Conservation (phyloP, 805 yeast species). For the Candida manassasensis region DNA sequence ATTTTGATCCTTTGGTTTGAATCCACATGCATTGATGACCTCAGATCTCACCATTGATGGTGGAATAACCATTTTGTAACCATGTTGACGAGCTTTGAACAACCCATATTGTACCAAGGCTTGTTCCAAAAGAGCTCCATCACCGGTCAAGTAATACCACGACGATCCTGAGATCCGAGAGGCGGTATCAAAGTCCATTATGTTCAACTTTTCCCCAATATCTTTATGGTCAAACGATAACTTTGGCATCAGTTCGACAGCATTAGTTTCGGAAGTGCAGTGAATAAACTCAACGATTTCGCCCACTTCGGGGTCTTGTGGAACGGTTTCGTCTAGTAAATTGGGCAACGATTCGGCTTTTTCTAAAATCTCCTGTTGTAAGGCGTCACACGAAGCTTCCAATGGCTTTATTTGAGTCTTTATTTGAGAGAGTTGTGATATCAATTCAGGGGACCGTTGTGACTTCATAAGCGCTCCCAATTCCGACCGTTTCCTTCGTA, state of each 20-base stretch:
- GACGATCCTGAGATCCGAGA: constrained; percentile 77
- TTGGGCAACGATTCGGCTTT: constrained; percentile 61
- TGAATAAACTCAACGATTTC: constrained; percentile 51
- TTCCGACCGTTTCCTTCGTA: constrained; percentile 24
- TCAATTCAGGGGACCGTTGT: constrained; percentile 6
- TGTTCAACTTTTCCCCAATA: constrained; percentile 62
- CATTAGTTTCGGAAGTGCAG: constrained; percentile 30
- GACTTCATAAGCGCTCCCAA: constrained; percentile 21
- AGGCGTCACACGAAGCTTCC: constrained; percentile 17
- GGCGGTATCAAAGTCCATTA: constrained; percentile 70
- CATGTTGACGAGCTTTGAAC: constrained; percentile 56
- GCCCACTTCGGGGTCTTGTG: constrained; percentile 34
- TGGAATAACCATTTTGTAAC: constrained; percentile 70
- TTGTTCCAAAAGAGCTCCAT: constrained; percentile 84
- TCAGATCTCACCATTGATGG: constrained; percentile 83
- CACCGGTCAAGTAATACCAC: constrained; percentile 80
- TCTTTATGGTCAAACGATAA: constrained; percentile 54
- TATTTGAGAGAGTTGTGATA: constrained; percentile 15
- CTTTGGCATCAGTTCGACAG: constrained; percentile 4
- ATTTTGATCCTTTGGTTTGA: constrained; percentile 85
- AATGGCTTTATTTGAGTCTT: constrained; percentile 23
- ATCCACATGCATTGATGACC: constrained; percentile 85
- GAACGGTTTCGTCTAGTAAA: constrained; percentile 46
- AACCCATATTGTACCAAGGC: constrained; percentile 82
- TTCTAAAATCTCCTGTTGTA: constrained; percentile 34